Conservation (phyloP, 352 stramenopile species). For the Globisporangium perplexum region DNA sequence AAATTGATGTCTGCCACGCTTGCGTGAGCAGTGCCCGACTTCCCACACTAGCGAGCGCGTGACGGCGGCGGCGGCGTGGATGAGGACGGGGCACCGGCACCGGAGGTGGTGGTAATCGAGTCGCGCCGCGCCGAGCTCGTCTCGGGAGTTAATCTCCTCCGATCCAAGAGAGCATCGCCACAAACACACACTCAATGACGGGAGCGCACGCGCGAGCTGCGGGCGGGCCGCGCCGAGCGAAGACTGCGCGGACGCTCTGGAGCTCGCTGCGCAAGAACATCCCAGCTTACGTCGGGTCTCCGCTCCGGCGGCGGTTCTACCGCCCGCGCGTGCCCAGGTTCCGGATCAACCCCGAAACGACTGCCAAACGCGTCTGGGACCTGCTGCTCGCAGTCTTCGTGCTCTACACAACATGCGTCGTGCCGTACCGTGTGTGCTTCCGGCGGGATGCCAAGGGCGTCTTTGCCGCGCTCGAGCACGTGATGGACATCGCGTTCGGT, state of each 20-base stretch:
- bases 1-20: no score
- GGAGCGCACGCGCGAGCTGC: background rate
- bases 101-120: no score
- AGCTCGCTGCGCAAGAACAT: constrained; percentile 44
- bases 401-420: constrained; percentile 68
- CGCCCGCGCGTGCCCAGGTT: constrained; percentile 27
- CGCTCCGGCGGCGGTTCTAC: constrained; percentile 24
- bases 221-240: constrained; percentile 5
- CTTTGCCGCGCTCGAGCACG: constrained; percentile 43
- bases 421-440: constrained; percentile 80
- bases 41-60: no score
- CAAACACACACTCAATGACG: constrained; percentile 2
- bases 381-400: constrained; percentile 55
- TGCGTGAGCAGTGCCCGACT: no score
- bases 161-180: background rate
- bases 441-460: constrained; percentile 43
- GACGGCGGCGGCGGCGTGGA: no score
- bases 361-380: constrained; percentile 60
- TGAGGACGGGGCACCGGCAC: no score
- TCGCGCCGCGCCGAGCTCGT: background rate
- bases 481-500: constrained; percentile 63
- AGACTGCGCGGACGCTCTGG: constrained; percentile 46
- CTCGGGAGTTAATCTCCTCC: background rate
- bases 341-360: constrained; percentile 62
- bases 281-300: constrained; percentile 31